phyloP scores from a whole-genome alignment of 1,284 basidiomycete species.

The Fereydounia khargensis region DNA sequence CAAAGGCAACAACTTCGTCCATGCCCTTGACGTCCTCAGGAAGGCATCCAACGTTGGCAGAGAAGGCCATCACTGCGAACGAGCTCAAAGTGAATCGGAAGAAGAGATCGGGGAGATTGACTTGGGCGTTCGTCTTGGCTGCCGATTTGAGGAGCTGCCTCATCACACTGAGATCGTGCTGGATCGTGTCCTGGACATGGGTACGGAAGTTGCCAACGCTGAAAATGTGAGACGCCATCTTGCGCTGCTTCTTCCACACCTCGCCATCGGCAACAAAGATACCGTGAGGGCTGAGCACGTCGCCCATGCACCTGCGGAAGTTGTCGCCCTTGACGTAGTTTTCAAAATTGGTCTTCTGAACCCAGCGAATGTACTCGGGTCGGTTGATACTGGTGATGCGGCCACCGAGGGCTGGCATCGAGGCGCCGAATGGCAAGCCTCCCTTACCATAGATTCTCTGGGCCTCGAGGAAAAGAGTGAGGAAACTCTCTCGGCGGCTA shows the following conservation, averaged over 20 bases:
- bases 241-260: conserved; percentile 48
- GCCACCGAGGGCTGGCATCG: conserved; percentile 25
- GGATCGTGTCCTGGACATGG: conserved; percentile 39
- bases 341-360: conserved; percentile 54
- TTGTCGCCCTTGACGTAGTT: conserved; percentile 43
- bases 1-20: conserved; percentile 21
- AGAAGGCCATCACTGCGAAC: conserved; percentile 41
- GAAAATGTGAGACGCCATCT: conserved; percentile 49
- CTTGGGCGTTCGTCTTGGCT: conserved; percentile 1
- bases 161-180: conserved; percentile 35
- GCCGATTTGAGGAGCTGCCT: conserved; percentile 20
- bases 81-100: conserved; percentile 44
- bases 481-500: conserved; percentile 3
- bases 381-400: conserved; percentile 27
- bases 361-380: conserved; percentile 48
- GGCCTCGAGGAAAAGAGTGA: conserved; percentile 9
- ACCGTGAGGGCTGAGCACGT: conserved; percentile 35
- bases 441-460: conserved; percentile 11
- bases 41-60: conserved; percentile 29
- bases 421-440: conserved; percentile 21
- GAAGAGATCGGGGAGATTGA: conserved; percentile 22
- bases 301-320: conserved; percentile 29
- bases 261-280: conserved; percentile 52
- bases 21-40: conserved; percentile 13
- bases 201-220: conserved; percentile 45